These are phyloP conservation scores for Colletotrichum acutatum DNA, from an alignment of 2,329 filamentous ascomycete species.

Conservation along the genomic window DNA sequence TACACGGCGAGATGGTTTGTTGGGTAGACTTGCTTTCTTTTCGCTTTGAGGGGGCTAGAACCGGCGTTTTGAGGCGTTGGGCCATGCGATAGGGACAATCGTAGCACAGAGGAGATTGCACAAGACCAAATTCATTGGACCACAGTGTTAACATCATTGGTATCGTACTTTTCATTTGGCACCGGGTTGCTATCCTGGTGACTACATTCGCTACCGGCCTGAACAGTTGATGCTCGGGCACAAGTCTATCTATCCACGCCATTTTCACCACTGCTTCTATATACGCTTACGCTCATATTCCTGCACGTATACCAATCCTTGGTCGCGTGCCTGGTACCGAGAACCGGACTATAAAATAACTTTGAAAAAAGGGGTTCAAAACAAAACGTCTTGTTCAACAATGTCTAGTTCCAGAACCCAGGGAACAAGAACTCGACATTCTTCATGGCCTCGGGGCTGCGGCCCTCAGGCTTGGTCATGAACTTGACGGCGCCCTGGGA, in stretches of 20 bases:
- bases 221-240: conserved; percentile 19
- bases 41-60: conserved; percentile 2
- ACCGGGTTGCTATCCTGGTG: background rate
- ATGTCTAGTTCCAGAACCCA: conserved; percentile 72
- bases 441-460: conserved; percentile 79
- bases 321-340: background rate
- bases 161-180: background rate
- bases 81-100: background rate
- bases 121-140: background rate
- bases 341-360: too few species aligned
- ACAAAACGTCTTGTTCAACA: too few species aligned
- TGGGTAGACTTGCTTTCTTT: conserved; percentile 13
- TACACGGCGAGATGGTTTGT: background rate
- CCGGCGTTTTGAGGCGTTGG: background rate
- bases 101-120: background rate
- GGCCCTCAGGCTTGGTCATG: conserved; percentile 83
- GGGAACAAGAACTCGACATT: conserved; percentile 90
- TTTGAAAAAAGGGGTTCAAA: too few species aligned
- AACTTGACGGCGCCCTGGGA: conserved; percentile 81
- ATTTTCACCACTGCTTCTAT: background rate
- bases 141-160: background rate
- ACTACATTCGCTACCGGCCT: background rate
- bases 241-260: background rate
- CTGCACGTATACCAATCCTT: conserved; percentile 16
- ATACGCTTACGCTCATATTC: conserved; percentile 2